Conservation (phyloP, 768 basidiomycete species). For the Rhizopogon roseolus region DNA sequence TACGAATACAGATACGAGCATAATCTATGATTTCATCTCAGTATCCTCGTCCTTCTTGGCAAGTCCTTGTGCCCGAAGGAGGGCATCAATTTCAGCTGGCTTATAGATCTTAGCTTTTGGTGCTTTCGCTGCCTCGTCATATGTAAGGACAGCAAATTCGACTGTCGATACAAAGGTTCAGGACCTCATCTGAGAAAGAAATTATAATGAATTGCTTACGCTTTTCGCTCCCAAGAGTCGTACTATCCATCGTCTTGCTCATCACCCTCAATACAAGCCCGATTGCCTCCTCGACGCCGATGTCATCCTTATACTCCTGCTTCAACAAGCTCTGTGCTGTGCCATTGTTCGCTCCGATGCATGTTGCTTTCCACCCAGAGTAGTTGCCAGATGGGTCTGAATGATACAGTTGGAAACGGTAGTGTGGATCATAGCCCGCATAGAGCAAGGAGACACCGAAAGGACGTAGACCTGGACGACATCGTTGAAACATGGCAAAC, state of each 20-base stretch:
- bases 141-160: slow-evolving; percentile 91
- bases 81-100: slow-evolving; percentile 81
- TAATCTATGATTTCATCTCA: slow-evolving; percentile 58
- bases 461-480: slow-evolving; percentile 77
- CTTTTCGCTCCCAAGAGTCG: slow-evolving; percentile 94
- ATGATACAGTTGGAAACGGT: slow-evolving; percentile 96
- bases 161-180: slow-evolving; percentile 43
- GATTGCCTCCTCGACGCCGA: slow-evolving; percentile 86
- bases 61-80: slow-evolving; percentile 73
- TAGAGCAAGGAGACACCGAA: slow-evolving; percentile 98
- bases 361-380: slow-evolving; percentile 97
- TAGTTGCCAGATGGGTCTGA: slow-evolving; percentile 99
- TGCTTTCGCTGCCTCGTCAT: slow-evolving; percentile 70
- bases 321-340: slow-evolving; percentile 93
- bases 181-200: not conserved
- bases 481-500: not conserved
- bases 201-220: slow-evolving; percentile 43
- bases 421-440: slow-evolving; percentile 94
- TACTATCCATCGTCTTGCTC: slow-evolving; percentile 99
- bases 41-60: slow-evolving; percentile 85
- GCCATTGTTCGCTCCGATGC: slow-evolving; percentile 97
- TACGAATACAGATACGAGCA: slow-evolving; percentile 1
- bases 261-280: slow-evolving; percentile 89
- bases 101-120: slow-evolving; percentile 91
- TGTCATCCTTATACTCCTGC: slow-evolving; percentile 98